Base-by-base conservation (phyloP, 495 filamentous ascomycete species). In the Parachaetomium inaequale region DNA sequence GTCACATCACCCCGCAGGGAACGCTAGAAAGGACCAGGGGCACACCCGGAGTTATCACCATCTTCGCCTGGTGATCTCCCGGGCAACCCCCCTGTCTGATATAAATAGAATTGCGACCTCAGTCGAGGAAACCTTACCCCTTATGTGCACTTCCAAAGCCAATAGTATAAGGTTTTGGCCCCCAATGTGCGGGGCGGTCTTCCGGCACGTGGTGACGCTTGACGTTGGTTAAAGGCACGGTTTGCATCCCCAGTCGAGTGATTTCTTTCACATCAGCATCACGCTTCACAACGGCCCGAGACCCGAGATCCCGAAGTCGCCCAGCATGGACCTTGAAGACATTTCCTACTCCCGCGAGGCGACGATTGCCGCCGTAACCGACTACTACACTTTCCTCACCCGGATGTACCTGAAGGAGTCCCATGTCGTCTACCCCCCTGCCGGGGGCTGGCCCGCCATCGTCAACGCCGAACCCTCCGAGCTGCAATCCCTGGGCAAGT, bases 321-420 rank as follows among this genome's bases (percentile, higher is more conserved):
- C 29, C 29, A 54, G 8, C 34, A 55, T 38, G 36, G 58, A 69
- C 23, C 61, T 63, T 23, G 47, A 63, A 11, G 63, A 68, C 7
- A 56, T 66, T 32, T 58, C 0, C 29, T 71, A 68, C 21, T 68
- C 68, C 3, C 68, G 64, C 21, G 63, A 71, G 26, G 65, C 3
- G 14, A 45, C 29, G 19, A 58, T 65, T 31, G 59, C 58, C 25
- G 58, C 66, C 6, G 19, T 74, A 7, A 52, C 49, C 12, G 61
- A 62, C 25, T 72, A 68, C 60, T 71, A 69, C 61, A 21, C n/a
- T 15, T 71, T 72, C 59, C 66, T 72, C 17, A 61, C 63, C 28
- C 65, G 49, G 34, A 55, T 70, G 59, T 68, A 74, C 58, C 25
- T 74, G 12, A 21, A 58, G 7, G 58, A 66, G 7, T 63, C 51